phyloP scores from a whole-genome alignment of 2,329 filamentous ascomycete species.

The Karstenula rhodostoma region DNA sequence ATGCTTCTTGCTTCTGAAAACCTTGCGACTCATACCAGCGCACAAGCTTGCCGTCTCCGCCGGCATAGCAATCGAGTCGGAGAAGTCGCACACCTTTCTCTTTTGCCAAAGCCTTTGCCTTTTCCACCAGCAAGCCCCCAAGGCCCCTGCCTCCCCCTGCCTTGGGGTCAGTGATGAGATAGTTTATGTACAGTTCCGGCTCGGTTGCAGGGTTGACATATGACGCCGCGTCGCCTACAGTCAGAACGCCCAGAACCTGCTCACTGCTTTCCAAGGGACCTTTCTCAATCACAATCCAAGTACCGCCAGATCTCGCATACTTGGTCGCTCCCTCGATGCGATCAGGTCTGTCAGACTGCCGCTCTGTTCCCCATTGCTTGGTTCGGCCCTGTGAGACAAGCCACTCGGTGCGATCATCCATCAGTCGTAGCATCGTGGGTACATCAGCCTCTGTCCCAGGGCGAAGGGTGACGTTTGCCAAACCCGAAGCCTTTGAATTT shows the following conservation, averaged over 20 bases:
- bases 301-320: neutral
- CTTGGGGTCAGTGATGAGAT: neutral
- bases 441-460: neutral
- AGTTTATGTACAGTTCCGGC: slow-evolving; percentile 1
- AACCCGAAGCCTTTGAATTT: neutral
- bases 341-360: neutral
- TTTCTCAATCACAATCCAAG: slow-evolving; percentile 1
- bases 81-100: neutral
- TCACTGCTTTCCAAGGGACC: neutral
- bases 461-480: neutral
- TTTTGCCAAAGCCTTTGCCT: neutral
- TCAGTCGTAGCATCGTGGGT: neutral
- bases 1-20: neutral
- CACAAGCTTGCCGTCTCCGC: neutral
- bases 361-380: neutral
- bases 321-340: neutral
- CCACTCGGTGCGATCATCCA: slow-evolving; percentile 2
- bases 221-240: neutral
- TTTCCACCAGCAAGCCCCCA: neutral
- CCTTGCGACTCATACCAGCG: slow-evolving; percentile 5
- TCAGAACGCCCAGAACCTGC: neutral
- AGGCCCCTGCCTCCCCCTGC: neutral
- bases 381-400: neutral
- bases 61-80: slow-evolving; percentile 3
- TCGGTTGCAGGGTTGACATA: slow-evolving; percentile 1